Evolutionary conservation across 1,139 yeast species (phyloP), one percentile per base, ranked within the genome.

Genomic region (Pichia terricola): DNA sequence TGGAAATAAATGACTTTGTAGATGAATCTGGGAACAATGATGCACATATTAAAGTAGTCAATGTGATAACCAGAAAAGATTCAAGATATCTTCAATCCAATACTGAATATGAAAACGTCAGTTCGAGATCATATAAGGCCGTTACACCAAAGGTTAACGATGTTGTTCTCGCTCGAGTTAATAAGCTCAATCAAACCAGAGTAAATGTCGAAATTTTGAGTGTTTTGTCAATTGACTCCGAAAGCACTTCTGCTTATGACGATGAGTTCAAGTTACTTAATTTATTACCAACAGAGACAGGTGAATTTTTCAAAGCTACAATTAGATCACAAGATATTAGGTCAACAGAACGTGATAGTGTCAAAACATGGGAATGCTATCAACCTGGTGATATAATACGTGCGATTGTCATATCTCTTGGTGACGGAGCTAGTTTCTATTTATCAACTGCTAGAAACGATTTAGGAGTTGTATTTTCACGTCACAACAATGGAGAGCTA

Each of bases 331-430:
- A 87, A 61, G 98, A 94, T 63, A 79, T 94, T 2, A 72, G 97
- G 47, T 81, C 91, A 35, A 86, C 96, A 0, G 96, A 91, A 54
- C 72, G 96, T 57, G 98, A 91, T 59, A 80, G 79, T 58, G 89
- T 88, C 32, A 81, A 81, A 58, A 73, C 91, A 36, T 73, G 78
- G 45, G 87, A 85, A 34, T 73, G 87, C 57, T 94, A 82, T 65
- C 75, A 75, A 53, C 97, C 98, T 0, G 97, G 97, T 7, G 99
- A 94, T 63, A 77, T 91, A 44, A 84, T 94, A 2, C 72, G 95
- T 50, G 96, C 96, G 0, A 70, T 72, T 52, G 76, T 83, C 16
- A 71, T 91, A 35, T 86, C 96, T 0, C 68, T 91, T 36, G 99
- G 99, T 44, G 98, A 94, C 63, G 97, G 97, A 6, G 73, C 81